A percentile compares a stretch with the other conserved stretches of the same genome.
phyloP scores from a whole-genome alignment of 2,329 filamentous ascomycete species.

The Escovopsis sp. region DNA sequence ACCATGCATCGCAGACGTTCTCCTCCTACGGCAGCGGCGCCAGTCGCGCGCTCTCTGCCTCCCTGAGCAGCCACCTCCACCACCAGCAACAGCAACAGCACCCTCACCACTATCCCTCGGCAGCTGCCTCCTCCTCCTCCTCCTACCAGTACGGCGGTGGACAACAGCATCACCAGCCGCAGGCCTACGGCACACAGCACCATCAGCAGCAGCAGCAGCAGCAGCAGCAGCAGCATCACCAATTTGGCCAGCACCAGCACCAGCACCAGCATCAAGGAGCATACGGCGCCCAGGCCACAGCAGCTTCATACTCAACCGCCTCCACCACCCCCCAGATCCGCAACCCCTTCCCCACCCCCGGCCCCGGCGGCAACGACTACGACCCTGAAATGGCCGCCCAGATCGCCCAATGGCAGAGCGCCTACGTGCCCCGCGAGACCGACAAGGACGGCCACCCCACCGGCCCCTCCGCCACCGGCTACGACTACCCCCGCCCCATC shows the following conservation, averaged over 20 bases:
- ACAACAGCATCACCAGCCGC: constrained; percentile 10
- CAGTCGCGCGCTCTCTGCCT: constrained; percentile 13
- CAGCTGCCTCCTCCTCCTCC: constrained; percentile 13
- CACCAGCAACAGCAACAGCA: too few relatives aligned
- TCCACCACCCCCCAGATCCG: constrained; percentile 53
- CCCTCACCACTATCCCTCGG: constrained; percentile 8
- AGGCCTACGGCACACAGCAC: constrained; percentile 10
- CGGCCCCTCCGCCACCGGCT: constrained; percentile 9
- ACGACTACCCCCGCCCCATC: constrained; percentile 13
- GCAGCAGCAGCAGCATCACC: constrained; percentile 11
- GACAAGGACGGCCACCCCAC: constrained; percentile 18
- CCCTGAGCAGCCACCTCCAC: constrained; percentile 11
- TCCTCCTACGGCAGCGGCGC: constrained; percentile 18
- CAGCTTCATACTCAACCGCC: too few relatives aligned
- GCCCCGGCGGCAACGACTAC: constrained; percentile 27
- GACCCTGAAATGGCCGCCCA: constrained; percentile 79
- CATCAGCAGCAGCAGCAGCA: constrained; percentile 15
- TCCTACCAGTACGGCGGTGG: constrained; percentile 13
- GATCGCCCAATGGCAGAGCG: constrained; percentile 89
- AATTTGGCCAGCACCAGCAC: constrained; percentile 20
- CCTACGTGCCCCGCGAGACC: constrained; percentile 54
- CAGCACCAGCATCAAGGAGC: constrained; percentile 30
- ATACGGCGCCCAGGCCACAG: constrained; percentile 15
- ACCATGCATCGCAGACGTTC: constrained; percentile 17
- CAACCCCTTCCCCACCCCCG: constrained; percentile 64